Evolutionary conservation across 306 rosid genomes (phyloP).

Genomic region (Lathyrus tuberosus): DNA sequence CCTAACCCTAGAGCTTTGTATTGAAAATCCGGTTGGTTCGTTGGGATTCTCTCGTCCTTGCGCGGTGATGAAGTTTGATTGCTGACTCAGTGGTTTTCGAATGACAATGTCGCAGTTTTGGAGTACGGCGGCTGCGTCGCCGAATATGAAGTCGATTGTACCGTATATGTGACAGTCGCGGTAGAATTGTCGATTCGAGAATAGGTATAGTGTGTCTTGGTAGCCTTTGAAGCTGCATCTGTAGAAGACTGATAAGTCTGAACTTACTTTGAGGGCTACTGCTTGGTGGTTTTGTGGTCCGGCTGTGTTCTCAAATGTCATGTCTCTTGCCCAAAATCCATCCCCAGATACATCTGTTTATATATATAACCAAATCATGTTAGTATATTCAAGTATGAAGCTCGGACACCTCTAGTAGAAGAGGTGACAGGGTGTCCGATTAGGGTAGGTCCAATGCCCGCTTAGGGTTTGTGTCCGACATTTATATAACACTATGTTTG

Average conservation of each 20-base stretch:
- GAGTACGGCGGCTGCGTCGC: conserved; percentile 52
- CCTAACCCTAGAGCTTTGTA: conserved; percentile 45
- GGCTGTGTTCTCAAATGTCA: conserved; percentile 76
- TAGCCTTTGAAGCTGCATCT: conserved; percentile 61
- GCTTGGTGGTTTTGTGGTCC: conserved; percentile 69
- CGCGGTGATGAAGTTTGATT: conserved; percentile 68
- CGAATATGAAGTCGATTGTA: conserved; percentile 63
- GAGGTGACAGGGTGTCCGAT: too few relatives aligned
- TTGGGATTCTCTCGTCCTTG: conserved; percentile 52
- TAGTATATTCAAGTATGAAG: neutral
- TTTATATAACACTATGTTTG: too few relatives aligned
- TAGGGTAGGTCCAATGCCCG: too few relatives aligned
- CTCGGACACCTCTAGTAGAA: too few relatives aligned
- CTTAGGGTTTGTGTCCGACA: too few relatives aligned
- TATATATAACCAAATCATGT: neutral
- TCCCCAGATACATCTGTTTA: conserved; percentile 67
- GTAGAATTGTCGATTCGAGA: conserved; percentile 71
- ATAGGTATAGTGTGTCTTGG: conserved; percentile 72
- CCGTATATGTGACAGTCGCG: conserved; percentile 61
- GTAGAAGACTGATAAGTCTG: conserved; percentile 57
- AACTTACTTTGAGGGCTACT: conserved; percentile 63
- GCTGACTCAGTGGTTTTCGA: conserved; percentile 52
- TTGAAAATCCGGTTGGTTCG: conserved; percentile 48
- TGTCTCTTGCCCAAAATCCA: conserved; percentile 78
- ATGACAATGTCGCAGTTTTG: conserved; percentile 72